Evolutionary conservation across 2,329 filamentous ascomycete species (phyloP).

Genomic region (Colletotrichum euphorbiae): DNA sequence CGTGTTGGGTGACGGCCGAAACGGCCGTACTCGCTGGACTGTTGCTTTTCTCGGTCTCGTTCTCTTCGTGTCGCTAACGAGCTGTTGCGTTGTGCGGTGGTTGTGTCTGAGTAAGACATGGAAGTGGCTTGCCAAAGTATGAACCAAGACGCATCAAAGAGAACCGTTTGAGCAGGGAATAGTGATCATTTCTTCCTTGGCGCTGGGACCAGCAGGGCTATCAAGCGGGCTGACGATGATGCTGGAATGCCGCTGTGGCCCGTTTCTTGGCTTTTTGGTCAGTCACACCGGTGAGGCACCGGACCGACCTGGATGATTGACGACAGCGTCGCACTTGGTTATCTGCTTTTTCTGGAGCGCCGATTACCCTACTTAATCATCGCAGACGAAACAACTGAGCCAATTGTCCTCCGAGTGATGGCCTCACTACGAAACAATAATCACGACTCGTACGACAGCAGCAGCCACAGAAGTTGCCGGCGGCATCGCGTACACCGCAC

Average conservation of each 20-base stretch:
- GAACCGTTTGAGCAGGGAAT: neutral
- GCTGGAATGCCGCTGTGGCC: neutral
- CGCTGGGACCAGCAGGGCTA: neutral
- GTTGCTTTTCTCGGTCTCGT: conserved; percentile 44
- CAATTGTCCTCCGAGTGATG: neutral
- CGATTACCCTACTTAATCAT: conserved; percentile 1
- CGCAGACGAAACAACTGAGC: neutral
- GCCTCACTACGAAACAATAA: neutral
- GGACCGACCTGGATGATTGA: conserved; percentile 22
- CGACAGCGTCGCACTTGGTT: conserved; percentile 4
- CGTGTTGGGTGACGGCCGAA: conserved; percentile 17
- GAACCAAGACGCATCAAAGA: neutral
- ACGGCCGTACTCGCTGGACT: conserved; percentile 32
- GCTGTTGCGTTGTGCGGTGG: conserved; percentile 42
- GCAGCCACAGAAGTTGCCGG: neutral
- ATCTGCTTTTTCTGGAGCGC: conserved; percentile 15
- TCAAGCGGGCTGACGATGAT: neutral
- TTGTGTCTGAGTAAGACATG: conserved; percentile 39
- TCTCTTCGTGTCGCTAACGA: conserved; percentile 42
- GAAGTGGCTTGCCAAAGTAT: conserved; percentile 41
- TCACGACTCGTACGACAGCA: conserved; percentile 11
- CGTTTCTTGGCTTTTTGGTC: neutral
- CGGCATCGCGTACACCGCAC: conserved; percentile 20
- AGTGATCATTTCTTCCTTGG: conserved; percentile 28
- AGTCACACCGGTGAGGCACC: conserved; percentile 17